Evolutionary conservation across 2,329 filamentous ascomycete genomes (phyloP).

Genomic region (Claviceps maximensis): DNA sequence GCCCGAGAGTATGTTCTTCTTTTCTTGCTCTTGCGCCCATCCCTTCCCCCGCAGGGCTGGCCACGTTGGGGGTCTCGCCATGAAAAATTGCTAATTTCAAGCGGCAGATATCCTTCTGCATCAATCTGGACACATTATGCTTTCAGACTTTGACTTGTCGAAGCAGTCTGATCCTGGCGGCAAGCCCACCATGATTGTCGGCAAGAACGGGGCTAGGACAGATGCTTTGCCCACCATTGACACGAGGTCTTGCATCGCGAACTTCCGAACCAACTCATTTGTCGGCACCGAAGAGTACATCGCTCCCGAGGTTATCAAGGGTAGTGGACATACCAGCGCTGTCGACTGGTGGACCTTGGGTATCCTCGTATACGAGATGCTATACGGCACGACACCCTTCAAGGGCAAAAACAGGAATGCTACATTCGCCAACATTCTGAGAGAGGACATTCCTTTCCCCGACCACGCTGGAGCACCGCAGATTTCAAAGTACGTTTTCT

Average conservation of each 20-base stretch:
- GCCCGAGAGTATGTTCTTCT: conserved; percentile 68
- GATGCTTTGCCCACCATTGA: conserved; percentile 91
- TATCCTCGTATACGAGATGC: conserved; percentile 96
- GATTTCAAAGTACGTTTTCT: conserved; percentile 72
- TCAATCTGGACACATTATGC: conserved; percentile 99
- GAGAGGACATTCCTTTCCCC: conserved; percentile 92
- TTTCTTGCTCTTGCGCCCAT: too few species aligned
- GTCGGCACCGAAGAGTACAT: conserved; percentile 99
- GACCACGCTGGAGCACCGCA: conserved; percentile 74
- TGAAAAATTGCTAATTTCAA: neutral
- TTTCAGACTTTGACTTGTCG: conserved; percentile 95
- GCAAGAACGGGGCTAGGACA: conserved; percentile 74
- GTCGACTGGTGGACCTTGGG: conserved; percentile 99
- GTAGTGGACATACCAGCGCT: conserved; percentile 92
- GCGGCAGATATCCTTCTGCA: conserved; percentile 79
- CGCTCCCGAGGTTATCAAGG: conserved; percentile 96
- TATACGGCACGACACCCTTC: conserved; percentile 96
- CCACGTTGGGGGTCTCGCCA: neutral
- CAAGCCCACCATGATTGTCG: conserved; percentile 94
- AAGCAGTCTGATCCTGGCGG: conserved; percentile 95
- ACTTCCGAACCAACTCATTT: conserved; percentile 97
- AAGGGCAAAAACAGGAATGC: conserved; percentile 98
- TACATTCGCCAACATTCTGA: conserved; percentile 92
- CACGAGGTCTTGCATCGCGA: conserved; percentile 94
- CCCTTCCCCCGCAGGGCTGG: neutral